Base-by-base conservation (phyloP, 2,329 filamentous ascomycete genomes). In the Diplocarpon rosae region DNA sequence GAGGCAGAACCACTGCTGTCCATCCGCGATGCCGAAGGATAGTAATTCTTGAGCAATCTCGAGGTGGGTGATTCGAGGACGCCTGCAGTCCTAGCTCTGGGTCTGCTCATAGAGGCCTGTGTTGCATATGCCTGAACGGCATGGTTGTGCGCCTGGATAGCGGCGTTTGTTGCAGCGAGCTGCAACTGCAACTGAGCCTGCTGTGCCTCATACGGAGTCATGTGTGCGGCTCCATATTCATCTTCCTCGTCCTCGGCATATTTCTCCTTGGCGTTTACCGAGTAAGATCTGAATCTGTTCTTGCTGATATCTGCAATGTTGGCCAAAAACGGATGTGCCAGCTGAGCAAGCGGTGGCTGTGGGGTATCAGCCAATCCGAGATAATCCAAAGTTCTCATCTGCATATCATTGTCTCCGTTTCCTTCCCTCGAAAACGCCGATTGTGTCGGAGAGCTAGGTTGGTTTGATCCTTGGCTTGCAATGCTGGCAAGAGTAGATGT, bases 181-280 rank as follows among this genome's bases (percentile, higher is more conserved):
- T 80, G 75, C 55, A 78, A 74, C 52, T 80, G 75, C 30, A 80
- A 65, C 39, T 72, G 68, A 20, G 76, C 77, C 45, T 82, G 74
- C 49, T 78, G 78, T 42, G 77, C 71, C 48, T 79, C 74, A 36
- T 75, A 66, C 15, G 66, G 43, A n/a, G 76, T 60, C 46, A 67
- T 61, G 16, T 72, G 72, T 24, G 54, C 60, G 31, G n/a, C n/a
- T n/a, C n/a, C n/a, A n/a, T 74, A 80, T 48, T 84, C 86, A 13
- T 85, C 81, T 48, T 88, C 83, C 42, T 93, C 89, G 37, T 87
- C 83, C 56, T 93, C 87, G 2, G 85, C 89, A 58, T 96, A 96
- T 63, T 92, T 93, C 63, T 96, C 90, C 65, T 94, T 95, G 45
- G 94, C 93, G 65, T 98, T 98, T 53, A 98, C 92, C 1, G 92